A percentile compares a stretch with the other conserved stretches of the same genome.
These are phyloP conservation scores for Tricholoma sp. DNA, from an alignment of 768 basidiomycete genomes.

Conservation along the genomic window DNA sequence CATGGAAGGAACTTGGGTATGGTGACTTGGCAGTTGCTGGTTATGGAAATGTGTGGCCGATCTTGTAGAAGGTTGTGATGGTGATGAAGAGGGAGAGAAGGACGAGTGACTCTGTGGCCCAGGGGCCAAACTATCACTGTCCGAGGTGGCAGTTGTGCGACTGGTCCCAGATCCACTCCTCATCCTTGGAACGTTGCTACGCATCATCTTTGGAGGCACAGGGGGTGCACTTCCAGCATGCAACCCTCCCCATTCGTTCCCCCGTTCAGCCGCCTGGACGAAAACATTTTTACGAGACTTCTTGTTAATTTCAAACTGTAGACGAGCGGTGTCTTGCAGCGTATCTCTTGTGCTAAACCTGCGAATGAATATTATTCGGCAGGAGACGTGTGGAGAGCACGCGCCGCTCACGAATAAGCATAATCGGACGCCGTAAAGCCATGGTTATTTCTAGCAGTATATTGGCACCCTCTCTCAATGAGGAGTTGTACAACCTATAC, in stretches of 20 bases:
- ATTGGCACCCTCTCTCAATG: conserved; percentile 86
- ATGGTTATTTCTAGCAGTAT: conserved; percentile 78
- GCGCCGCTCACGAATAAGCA: conserved; percentile 70
- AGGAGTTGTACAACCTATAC: conserved; percentile 74
- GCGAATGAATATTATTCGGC: conserved; percentile 4
- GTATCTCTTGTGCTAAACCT: conserved; percentile 75
- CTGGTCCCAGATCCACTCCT: conserved; percentile 81
- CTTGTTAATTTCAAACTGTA: conserved; percentile 77
- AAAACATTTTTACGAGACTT: conserved; percentile 66
- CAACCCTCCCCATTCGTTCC: conserved; percentile 52
- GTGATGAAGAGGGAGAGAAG: conserved; percentile 56
- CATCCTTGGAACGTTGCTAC: conserved; percentile 39
- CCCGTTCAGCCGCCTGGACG: conserved; percentile 67
- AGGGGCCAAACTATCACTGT: conserved; percentile 46
- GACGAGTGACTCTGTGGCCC: conserved; percentile 47
- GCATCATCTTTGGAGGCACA: neutral
- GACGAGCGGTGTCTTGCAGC: conserved; percentile 73
- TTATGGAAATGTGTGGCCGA: conserved; percentile 39
- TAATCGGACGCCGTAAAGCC: conserved; percentile 93
- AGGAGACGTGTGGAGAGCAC: neutral
- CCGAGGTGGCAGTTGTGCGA: conserved; percentile 70
- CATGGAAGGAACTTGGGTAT: conserved; percentile 26
- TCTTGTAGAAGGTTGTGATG: conserved; percentile 47
- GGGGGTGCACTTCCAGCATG: conserved; percentile 37
- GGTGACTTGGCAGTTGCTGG: conserved; percentile 20